Percentiles rank a stretch among this genome's conserved stretches.
These are phyloP conservation scores for Aspergillus unguis DNA, from an alignment of 2,329 filamentous ascomycete species.

Conservation along the genomic window DNA sequence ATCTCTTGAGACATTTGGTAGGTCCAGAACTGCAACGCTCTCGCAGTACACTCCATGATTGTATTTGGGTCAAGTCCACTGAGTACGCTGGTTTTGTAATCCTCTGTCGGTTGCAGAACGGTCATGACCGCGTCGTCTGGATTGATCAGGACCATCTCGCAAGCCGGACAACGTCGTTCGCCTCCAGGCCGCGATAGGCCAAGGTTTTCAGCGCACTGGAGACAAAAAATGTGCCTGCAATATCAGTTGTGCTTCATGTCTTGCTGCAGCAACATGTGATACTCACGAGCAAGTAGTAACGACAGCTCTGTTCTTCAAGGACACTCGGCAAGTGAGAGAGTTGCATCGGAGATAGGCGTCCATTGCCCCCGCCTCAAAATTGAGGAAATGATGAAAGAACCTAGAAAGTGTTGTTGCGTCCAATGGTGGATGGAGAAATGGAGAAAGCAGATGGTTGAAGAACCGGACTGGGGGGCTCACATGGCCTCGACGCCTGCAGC, in stretches of 20 bases:
- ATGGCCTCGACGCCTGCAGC: neutral
- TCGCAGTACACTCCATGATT: slow-evolving; percentile 82
- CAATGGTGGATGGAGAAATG: neutral
- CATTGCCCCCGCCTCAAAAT: slow-evolving; percentile 48
- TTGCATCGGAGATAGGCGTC: slow-evolving; percentile 77
- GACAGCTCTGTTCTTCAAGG: slow-evolving; percentile 68
- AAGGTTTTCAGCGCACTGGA: slow-evolving; percentile 64
- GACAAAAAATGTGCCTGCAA: slow-evolving; percentile 78
- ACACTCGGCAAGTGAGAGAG: slow-evolving; percentile 67
- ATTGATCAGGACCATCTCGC: slow-evolving; percentile 63
- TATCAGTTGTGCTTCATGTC: neutral
- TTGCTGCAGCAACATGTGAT: neutral
- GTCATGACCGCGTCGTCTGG: slow-evolving; percentile 72
- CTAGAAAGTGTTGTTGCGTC: neutral
- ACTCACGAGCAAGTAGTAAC: slow-evolving; percentile 84
- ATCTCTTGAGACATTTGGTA: slow-evolving; percentile 85
- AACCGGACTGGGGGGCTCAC: neutral
- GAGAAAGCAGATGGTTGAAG: slow-evolving; percentile 6
- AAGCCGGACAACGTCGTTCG: slow-evolving; percentile 69
- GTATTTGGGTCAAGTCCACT: slow-evolving; percentile 75
- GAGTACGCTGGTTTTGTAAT: slow-evolving; percentile 83
- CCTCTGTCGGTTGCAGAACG: slow-evolving; percentile 73
- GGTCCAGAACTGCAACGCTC: slow-evolving; percentile 77
- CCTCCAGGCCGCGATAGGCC: slow-evolving; percentile 58
- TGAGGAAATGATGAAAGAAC: neutral